A percentile compares a stretch with the other conserved stretches of the same genome.
Conservation (phyloP, 148 eudicot genomes). For the Agrostemma githago region DNA sequence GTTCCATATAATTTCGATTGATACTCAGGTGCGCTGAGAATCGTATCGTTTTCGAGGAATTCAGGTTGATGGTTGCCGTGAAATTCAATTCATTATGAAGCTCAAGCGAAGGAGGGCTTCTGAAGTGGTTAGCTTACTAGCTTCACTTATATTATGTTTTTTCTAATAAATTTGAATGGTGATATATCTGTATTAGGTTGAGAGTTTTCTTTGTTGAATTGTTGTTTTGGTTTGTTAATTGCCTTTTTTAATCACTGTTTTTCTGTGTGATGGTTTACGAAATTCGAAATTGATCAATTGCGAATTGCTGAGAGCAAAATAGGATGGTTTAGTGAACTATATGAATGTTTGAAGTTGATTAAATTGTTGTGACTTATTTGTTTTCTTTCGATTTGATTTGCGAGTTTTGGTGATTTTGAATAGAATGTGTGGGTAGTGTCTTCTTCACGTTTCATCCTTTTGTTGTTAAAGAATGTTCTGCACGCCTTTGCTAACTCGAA, state of each 20-base stretch:
- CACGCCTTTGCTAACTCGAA: too few relatives aligned
- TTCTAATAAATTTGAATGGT: not conserved
- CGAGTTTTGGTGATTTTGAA: too few relatives aligned
- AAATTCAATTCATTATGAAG: constrained; percentile 57
- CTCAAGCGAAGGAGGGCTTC: constrained; percentile 65
- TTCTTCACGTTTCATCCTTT: not conserved
- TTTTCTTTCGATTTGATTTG: too few relatives aligned
- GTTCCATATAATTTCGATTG: not conserved
- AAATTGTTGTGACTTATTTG: not conserved
- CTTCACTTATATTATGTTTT: not conserved
- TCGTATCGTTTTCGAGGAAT: constrained; percentile 15
- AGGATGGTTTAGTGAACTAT: not conserved
- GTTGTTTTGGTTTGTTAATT: not conserved
- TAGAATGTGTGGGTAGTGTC: too few relatives aligned
- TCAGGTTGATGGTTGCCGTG: constrained; percentile 38
- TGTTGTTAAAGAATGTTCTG: too few relatives aligned
- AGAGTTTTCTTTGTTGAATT: not conserved
- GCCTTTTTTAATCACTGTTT: not conserved
- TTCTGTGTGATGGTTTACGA: not conserved
- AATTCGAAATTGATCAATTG: too few relatives aligned
- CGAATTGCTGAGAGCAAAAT: too few relatives aligned
- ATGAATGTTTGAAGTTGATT: too few relatives aligned
- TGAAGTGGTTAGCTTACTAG: constrained; percentile 62
- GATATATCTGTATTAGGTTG: not conserved
- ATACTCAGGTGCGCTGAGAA: constrained; percentile 8